Evolutionary conservation across 352 stramenopile species (phyloP), one percentile per base, ranked within the genome.

Genomic region (Globisporangium splendens): DNA sequence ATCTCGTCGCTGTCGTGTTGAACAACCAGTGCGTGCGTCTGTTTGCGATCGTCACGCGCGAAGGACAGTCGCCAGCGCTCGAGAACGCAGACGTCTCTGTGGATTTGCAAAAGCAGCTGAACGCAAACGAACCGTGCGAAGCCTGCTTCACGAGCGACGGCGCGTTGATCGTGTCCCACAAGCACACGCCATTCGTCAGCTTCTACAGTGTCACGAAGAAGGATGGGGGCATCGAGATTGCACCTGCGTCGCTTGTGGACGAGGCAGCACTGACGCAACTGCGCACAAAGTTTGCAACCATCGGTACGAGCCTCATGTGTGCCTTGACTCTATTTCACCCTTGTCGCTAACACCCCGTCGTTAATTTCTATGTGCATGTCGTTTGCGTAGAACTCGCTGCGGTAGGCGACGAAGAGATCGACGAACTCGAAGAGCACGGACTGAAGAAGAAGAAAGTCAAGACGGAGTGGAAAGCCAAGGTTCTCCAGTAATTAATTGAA

Each of bases 361-460:
- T n/a, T n/a, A n/a, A n/a, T n/a, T n/a, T n/a, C n/a, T n/a, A 35
- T 61, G 18, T 35, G 49, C n/a, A 43, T 63, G 12, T 61, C 21
- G 3, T 17, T 20, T 43, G 7, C 44, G 39, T 42, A 88, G 80
- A 81, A 46, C 59, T 91, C 59, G 51, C 65, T 6, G 70, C 72
- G 31, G 73, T 70, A 10, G 70, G 79, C 43, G 74, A 79, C 13
- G 70, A 86, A 10, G 60, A 70, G 13, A 57, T 76, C 17, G 78
- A 93, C 28, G 71, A 79, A 39, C 72, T 88, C 8, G 79, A 93
- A 39, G 79, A 44, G 39, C 39, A 76, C 38, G 80, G 79, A 13
- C 56, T 90, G 47, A 82, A 87, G 65, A 93, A 93, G 79, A 93
- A 93, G 62, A 93, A 91, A 53, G 73, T 88, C 59, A 70, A 79